phyloP scores from a whole-genome alignment of 306 rosid species.

The Castanospermum australe region DNA sequence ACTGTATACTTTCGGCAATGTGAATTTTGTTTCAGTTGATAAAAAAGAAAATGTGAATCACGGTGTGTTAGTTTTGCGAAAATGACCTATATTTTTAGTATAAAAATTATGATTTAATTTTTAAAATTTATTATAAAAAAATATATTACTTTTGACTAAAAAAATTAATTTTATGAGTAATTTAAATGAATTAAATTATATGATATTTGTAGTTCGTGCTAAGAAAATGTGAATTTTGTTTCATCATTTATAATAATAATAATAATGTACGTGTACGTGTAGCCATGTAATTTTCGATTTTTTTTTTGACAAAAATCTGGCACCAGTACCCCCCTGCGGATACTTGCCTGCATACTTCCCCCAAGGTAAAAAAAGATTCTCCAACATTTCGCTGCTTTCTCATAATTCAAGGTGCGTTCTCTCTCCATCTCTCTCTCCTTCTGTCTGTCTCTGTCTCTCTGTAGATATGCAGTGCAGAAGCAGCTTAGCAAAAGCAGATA shows the following conservation, averaged over 20 bases:
- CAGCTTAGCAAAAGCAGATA: neutral
- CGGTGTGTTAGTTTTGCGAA: too few relatives aligned
- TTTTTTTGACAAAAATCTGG: neutral
- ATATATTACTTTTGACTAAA: too few relatives aligned
- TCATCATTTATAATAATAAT: too few relatives aligned
- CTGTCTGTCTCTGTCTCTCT: neutral
- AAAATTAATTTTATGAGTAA: too few relatives aligned
- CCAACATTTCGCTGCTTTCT: neutral
- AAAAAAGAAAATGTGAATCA: too few relatives aligned
- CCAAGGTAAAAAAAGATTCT: slow-evolving; percentile 35
- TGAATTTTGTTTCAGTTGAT: neutral
- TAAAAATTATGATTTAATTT: too few relatives aligned
- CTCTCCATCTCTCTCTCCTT: neutral
- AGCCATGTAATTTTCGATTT: slow-evolving; percentile 19
- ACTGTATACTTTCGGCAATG: neutral
- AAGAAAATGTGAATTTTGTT: too few relatives aligned
- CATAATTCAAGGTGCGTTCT: neutral
- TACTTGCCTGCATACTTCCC: neutral
- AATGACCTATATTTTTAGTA: too few relatives aligned
- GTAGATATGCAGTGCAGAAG: neutral
- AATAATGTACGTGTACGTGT: too few relatives aligned
- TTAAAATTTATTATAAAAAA: too few relatives aligned
- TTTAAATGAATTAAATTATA: too few relatives aligned
- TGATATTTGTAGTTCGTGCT: too few relatives aligned
- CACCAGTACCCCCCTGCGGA: slow-evolving; percentile 3